Conservation (phyloP, 2,329 filamentous ascomycete genomes). For the Claviceps arundinis region DNA sequence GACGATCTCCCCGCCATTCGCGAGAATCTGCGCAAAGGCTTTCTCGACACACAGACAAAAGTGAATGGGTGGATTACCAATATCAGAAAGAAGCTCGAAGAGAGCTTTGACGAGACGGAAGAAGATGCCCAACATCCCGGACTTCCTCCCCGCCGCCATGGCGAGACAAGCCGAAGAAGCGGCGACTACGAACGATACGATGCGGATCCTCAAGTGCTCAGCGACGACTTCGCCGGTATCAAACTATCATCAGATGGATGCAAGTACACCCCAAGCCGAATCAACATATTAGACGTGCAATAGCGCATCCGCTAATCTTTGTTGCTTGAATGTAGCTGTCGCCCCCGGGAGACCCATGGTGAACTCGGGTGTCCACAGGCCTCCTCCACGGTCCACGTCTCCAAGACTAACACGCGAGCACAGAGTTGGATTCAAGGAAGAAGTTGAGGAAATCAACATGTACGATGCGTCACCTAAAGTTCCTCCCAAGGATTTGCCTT, state of each 20-base stretch:
- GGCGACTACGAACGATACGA: conserved; percentile 88
- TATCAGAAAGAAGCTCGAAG: conserved; percentile 86
- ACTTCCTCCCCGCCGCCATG: conserved; percentile 34
- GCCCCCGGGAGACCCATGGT: conserved; percentile 25
- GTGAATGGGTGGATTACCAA: conserved; percentile 88
- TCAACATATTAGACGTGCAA: not conserved
- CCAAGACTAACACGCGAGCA: conserved; percentile 35
- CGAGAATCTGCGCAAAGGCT: conserved; percentile 88
- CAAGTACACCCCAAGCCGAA: conserved; percentile 24
- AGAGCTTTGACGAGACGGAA: conserved; percentile 64
- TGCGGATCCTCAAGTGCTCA: conserved; percentile 79
- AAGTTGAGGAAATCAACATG: conserved; percentile 65
- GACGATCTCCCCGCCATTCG: conserved; percentile 89
- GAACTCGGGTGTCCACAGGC: conserved; percentile 72
- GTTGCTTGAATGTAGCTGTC: conserved; percentile 11
- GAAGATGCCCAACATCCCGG: conserved; percentile 21
- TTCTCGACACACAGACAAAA: conserved; percentile 82
- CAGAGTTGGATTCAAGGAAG: conserved; percentile 45
- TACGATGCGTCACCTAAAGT: conserved; percentile 53
- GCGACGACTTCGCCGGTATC: conserved; percentile 74
- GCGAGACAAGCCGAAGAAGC: conserved; percentile 55
- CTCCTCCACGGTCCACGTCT: conserved; percentile 39
- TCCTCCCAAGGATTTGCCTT: conserved; percentile 35
- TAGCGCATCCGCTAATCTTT: not conserved
- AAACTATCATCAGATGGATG: conserved; percentile 49